Conservation (phyloP, 2,329 filamentous ascomycete genomes). For the Aspergillus sp. region DNA sequence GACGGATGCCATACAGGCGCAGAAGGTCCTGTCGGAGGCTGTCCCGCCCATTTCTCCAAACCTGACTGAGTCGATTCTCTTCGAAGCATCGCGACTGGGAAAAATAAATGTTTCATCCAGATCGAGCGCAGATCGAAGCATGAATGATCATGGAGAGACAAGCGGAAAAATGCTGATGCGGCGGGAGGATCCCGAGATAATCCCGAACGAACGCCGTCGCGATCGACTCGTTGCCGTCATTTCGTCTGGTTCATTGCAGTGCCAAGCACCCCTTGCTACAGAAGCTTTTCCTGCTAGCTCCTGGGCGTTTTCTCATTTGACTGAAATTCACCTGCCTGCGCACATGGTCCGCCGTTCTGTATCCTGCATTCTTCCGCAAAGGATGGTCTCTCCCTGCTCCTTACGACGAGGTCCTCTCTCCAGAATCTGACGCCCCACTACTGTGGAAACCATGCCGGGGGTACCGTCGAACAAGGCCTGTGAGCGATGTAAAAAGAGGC, state of each 20-base stretch:
- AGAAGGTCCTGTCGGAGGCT: background rate
- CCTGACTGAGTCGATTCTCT: background rate
- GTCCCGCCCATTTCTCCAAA: background rate
- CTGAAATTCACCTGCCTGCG: background rate
- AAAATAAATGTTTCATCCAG: no score
- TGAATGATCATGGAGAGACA: background rate
- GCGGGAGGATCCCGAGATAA: background rate
- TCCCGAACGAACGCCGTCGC: background rate
- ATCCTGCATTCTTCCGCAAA: background rate
- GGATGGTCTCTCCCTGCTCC: background rate
- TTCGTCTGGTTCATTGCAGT: background rate
- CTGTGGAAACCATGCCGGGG: conserved; percentile 30
- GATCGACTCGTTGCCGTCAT: conserved; percentile 1
- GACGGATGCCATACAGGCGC: background rate
- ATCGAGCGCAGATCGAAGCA: no score
- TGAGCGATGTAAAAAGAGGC: conserved; percentile 39
- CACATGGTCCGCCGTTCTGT: background rate
- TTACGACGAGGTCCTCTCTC: background rate
- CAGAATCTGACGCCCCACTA: conserved; percentile 3
- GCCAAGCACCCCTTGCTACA: background rate
- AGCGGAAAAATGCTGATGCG: background rate
- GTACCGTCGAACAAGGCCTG: conserved; percentile 40
- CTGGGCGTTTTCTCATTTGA: background rate
- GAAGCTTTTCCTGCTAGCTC: background rate
- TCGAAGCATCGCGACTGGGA: background rate